phyloP scores from a whole-genome alignment of 495 filamentous ascomycete species.

The Daldinia childiae region DNA sequence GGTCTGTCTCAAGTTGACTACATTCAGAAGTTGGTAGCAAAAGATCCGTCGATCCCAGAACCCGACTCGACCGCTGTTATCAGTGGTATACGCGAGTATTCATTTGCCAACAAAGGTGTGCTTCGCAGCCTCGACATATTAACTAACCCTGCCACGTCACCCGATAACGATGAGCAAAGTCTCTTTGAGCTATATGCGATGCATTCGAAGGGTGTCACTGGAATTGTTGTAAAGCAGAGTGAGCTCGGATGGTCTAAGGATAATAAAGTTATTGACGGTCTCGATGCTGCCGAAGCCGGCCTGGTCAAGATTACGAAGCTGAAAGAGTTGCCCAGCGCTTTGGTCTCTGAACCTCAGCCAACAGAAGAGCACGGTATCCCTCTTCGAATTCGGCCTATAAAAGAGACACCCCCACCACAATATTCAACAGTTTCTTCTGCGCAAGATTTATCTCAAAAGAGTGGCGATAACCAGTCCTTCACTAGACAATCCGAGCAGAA shows the following conservation, averaged over 20 bases:
- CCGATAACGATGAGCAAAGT: conserved; percentile 64
- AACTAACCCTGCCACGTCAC: conserved; percentile 63
- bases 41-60: conserved; percentile 76
- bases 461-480: conserved; percentile 20
- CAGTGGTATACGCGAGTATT: conserved; percentile 93
- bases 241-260: conserved; percentile 91
- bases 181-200: conserved; percentile 96
- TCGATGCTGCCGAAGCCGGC: conserved; percentile 76
- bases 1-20: conserved; percentile 86
- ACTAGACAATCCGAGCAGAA: conserved; percentile 50
- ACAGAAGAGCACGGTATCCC: conserved; percentile 43
- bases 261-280: conserved; percentile 78
- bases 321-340: conserved; percentile 48
- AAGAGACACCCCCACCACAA: conserved; percentile 49
- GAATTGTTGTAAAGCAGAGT: conserved; percentile 80
- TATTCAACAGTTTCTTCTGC: conserved; percentile 19
- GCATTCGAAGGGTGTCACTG: conserved; percentile 95
- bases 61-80: conserved; percentile 95
- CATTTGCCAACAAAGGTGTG: conserved; percentile 85
- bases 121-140: conserved; percentile 91
- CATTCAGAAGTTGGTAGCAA: conserved; percentile 75
- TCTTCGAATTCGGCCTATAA: conserved; percentile 51
- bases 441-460: conserved; percentile 31
- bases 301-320: conserved; percentile 61
- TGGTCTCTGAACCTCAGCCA: conserved; percentile 44